These are phyloP conservation scores for Cutaneotrichosporon curvatum DNA, from an alignment of 1,284 basidiomycete genomes.

Conservation along the genomic window DNA sequence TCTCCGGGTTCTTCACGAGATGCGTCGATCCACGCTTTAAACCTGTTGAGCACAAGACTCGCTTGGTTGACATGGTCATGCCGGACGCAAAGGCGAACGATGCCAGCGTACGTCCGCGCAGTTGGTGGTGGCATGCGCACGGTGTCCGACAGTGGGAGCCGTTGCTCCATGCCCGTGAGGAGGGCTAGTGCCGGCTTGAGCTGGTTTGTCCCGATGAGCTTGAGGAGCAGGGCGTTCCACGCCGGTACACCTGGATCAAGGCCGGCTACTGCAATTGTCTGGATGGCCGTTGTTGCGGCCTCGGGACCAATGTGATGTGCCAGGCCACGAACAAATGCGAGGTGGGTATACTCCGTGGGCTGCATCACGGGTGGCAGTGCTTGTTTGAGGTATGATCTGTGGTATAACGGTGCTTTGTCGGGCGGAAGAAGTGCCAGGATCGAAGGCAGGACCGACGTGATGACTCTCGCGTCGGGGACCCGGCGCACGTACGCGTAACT, in stretches of 20 bases:
- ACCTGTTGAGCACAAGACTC: background rate
- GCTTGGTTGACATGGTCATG: background rate
- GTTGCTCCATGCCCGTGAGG: slow-evolving; percentile 20
- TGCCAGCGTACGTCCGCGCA: slow-evolving; percentile 10
- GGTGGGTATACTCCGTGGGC: slow-evolving; percentile 23
- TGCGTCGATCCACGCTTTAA: background rate
- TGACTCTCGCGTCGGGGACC: slow-evolving; percentile 19
- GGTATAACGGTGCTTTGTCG: slow-evolving; percentile 9
- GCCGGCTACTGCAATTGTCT: slow-evolving; percentile 12
- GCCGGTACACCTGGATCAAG: slow-evolving; percentile 14
- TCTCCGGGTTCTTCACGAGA: no score
- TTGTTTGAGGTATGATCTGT: slow-evolving; percentile 17
- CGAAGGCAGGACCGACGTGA: slow-evolving; percentile 26
- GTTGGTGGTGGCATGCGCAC: slow-evolving; percentile 5
- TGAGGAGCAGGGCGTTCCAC: slow-evolving; percentile 23
- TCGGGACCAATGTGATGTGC: slow-evolving; percentile 14
- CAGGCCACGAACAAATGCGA: slow-evolving; percentile 22
- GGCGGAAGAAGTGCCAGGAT: slow-evolving; percentile 18
- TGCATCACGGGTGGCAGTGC: slow-evolving; percentile 17
- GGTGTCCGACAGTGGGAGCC: background rate
- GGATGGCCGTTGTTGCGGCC: slow-evolving; percentile 15
- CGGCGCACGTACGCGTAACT: slow-evolving; percentile 1
- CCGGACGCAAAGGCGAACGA: slow-evolving; percentile 3
- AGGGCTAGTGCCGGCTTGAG: slow-evolving; percentile 17
- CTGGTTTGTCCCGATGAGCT: slow-evolving; percentile 17